Evolutionary conservation across 371 early-diverging fungal genomes (phyloP).

Genomic region (Apophysomyces elegans): DNA sequence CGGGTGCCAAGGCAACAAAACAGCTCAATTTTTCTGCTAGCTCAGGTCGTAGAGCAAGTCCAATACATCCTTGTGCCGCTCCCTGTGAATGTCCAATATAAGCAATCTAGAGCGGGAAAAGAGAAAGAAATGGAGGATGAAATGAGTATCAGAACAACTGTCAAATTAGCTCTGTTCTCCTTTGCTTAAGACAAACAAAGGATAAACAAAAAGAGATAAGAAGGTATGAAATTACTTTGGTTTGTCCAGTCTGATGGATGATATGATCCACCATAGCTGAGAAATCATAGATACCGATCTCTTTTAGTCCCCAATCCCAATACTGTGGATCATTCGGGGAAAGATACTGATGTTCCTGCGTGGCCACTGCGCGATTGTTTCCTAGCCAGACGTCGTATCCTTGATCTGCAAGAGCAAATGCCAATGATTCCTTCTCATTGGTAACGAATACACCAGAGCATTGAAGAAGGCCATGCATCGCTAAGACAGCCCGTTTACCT

Average conservation of each 20-base stretch:
- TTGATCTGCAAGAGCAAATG: constrained; percentile 52
- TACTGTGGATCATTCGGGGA: constrained; percentile 43
- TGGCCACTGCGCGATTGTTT: constrained; percentile 42
- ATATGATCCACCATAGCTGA: constrained; percentile 52
- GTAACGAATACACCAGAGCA: constrained; percentile 60
- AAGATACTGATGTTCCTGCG: constrained; percentile 30
- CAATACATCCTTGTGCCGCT: constrained; percentile 61
- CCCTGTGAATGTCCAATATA: constrained; percentile 68
- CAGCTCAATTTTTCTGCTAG: constrained; percentile 46
- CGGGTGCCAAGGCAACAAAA: constrained; percentile 63
- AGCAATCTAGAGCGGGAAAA: constrained; percentile 34
- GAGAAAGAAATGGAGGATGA: not conserved
- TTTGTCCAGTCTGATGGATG: constrained; percentile 23
- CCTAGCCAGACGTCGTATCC: constrained; percentile 64
- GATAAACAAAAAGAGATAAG: no score
- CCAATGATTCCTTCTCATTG: constrained; percentile 54
- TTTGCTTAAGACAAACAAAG: no score
- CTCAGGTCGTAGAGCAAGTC: constrained; percentile 44
- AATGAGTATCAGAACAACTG: not conserved
- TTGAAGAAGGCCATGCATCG: constrained; percentile 69
- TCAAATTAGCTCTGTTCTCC: not conserved
- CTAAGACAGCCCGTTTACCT: constrained; percentile 43
- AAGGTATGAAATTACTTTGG: constrained; percentile 25
- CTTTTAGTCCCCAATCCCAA: constrained; percentile 64
- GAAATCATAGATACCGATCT: constrained; percentile 54